Percentiles rank a stretch among this genome's conserved stretches.
Evolutionary conservation across 169 alveolate genomes (phyloP).

Genomic region (Plasmodium vivax): DNA sequence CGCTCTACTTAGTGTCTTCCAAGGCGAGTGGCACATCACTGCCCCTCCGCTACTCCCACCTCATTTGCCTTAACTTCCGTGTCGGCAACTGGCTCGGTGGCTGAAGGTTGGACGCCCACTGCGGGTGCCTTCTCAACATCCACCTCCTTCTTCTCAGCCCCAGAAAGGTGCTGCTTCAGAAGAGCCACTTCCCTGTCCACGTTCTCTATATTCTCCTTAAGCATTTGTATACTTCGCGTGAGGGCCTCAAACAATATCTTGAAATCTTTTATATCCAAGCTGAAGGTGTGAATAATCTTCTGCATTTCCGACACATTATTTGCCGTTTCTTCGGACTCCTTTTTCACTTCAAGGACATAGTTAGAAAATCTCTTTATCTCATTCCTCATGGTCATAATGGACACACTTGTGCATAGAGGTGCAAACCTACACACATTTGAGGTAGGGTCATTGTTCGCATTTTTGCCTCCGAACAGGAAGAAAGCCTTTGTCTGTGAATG

Average conservation of each 20-base stretch:
- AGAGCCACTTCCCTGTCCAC: conserved; percentile 21
- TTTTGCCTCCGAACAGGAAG: conserved; percentile 72
- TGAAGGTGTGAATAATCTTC: conserved; percentile 51
- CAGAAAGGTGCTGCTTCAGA: conserved; percentile 2
- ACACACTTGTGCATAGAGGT: conserved; percentile 74
- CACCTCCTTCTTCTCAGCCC: background rate
- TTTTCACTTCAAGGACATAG: conserved; percentile 30
- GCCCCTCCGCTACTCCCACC: background rate
- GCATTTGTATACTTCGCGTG: conserved; percentile 48
- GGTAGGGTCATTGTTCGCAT: conserved; percentile 64
- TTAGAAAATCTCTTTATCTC: conserved; percentile 46
- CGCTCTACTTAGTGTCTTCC: background rate
- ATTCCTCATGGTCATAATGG: conserved; percentile 63
- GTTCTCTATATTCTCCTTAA: conserved; percentile 31
- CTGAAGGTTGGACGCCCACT: background rate
- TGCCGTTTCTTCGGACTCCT: conserved; percentile 70
- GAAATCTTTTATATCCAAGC: conserved; percentile 71
- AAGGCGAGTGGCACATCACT: background rate
- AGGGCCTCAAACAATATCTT: conserved; percentile 58
- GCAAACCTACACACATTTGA: conserved; percentile 75
- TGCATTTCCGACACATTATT: conserved; percentile 68
- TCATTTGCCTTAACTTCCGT: background rate
- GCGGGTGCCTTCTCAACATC: background rate
- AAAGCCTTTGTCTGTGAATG: conserved; percentile 73
- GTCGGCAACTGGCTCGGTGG: background rate